Evolutionary conservation across 1,139 yeast species (phyloP), one percentile per base, ranked within the genome.

Genomic region (Waltiozyma solani): DNA sequence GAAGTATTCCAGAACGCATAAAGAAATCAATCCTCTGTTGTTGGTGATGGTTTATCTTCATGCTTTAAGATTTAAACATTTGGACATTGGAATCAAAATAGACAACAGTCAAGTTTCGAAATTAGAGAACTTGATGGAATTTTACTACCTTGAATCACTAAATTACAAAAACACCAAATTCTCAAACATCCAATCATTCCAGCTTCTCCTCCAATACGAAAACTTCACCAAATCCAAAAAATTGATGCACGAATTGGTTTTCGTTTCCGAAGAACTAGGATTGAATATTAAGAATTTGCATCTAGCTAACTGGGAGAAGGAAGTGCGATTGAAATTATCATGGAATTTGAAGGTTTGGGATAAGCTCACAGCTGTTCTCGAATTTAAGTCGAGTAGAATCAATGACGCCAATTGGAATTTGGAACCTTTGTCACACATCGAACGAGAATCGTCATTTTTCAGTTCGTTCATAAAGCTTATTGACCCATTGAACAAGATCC

Each of bases 1-100:
- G 41, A 66, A 69, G 42, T 67, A 66, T 50, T 49, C 64, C 15
- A 54, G 73, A 31, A 65, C 70, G 5, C 66, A 67, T 43, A 55
- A 71, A 37, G 73, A 67, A 44, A 62, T 67, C 38, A 60, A 66
- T 38, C 71, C 74, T 3, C 57, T 71, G 2, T 45, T 69, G 29
- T 48, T 69, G n/a, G 66, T 66, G 1, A 64, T 66, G 29, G 66
- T 68, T 2, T 68, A 67, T 47, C 51, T 64, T 14, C 56, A 66
- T 38, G 71, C 71, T 0, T 48, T 67, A 29, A 64, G 60, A 36
- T 65, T 66, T 63, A 65, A 71, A 70, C 56, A 60, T 35, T 57
- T 47, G 18, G 67, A 60, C 22, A 15, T n/a, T 17, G 20, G 5
- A 4, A 30, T 30, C n/a, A 11, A 11, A 17, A 17, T 30, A 8